Evolutionary conservation across 2,329 filamentous ascomycete genomes (phyloP).

Genomic region (Claviceps paspali): DNA sequence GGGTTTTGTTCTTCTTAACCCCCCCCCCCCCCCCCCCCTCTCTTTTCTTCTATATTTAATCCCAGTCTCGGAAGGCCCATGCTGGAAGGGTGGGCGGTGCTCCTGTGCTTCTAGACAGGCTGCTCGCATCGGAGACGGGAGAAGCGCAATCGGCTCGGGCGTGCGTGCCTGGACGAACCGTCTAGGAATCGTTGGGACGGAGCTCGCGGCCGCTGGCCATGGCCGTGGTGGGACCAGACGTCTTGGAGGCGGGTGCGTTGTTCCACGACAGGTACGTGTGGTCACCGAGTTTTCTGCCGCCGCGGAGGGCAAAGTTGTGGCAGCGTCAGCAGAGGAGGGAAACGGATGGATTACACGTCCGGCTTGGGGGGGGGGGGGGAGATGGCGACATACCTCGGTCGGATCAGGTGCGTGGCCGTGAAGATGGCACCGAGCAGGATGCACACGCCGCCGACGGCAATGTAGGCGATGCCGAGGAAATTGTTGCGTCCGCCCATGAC

Average conservation of each 20-base stretch:
- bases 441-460: conserved; percentile 87
- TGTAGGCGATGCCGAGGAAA: conserved; percentile 90
- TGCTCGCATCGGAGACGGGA: neutral
- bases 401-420: conserved; percentile 78
- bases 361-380: no score
- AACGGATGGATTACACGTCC: no score
- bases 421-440: conserved; percentile 79
- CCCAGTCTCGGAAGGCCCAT: neutral
- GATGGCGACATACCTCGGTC: conserved; percentile 45
- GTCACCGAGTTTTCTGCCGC: conserved; percentile 84
- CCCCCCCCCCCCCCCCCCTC: no score
- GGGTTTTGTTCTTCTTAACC: no score
- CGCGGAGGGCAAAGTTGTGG: no score
- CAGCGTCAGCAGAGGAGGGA: no score
- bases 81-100: neutral
- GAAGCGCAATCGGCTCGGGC: neutral
- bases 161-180: conserved; percentile 13
- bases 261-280: conserved; percentile 98
- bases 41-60: no score
- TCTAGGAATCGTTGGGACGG: conserved; percentile 28
- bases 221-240: conserved; percentile 25
- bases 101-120: neutral
- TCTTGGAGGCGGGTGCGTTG: conserved; percentile 33
- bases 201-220: conserved; percentile 42
- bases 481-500: conserved; percentile 92